Conservation (phyloP, 768 basidiomycete genomes). For the Rossbeevera mucosa region DNA sequence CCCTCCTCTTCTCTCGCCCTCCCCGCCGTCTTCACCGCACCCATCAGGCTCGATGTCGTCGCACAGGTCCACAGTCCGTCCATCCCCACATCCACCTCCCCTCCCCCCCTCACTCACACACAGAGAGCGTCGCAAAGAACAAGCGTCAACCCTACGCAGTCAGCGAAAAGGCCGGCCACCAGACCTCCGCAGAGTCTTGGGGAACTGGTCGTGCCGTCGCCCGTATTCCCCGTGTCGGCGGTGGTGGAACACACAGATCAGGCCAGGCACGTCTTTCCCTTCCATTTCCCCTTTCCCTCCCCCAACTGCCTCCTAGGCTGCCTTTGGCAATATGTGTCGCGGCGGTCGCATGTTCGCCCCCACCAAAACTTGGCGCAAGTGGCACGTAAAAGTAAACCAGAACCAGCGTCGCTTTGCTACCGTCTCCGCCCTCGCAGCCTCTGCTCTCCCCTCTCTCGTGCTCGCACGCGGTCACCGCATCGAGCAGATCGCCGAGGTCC, state of each 20-base stretch:
- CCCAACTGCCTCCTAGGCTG: conserved; percentile 54
- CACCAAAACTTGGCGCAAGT: conserved; percentile 98
- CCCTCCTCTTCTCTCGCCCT: conserved; percentile 85
- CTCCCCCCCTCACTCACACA: background rate
- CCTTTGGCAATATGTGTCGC: conserved; percentile 99
- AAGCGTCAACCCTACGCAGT: conserved; percentile 96
- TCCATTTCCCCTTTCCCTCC: background rate
- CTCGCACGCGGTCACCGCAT: conserved; percentile 99
- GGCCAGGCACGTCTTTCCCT: conserved; percentile 60
- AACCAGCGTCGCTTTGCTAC: conserved; percentile 98
- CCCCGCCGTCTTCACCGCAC: conserved; percentile 94
- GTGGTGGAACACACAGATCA: conserved; percentile 96
- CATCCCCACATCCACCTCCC: background rate
- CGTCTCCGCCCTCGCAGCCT: conserved; percentile 96
- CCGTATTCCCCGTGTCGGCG: conserved; percentile 99
- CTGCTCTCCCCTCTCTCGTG: conserved; percentile 92
- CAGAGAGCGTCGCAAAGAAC: conserved; percentile 98
- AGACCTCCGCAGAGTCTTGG: conserved; percentile 99
- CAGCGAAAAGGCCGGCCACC: conserved; percentile 96
- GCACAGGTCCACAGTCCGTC: conserved; percentile 98
- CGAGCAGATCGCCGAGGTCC: conserved; percentile 94
- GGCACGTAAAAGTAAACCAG: conserved; percentile 99
- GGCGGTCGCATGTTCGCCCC: conserved; percentile 99
- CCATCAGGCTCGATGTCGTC: conserved; percentile 98
- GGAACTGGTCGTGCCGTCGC: conserved; percentile 99